Percentiles rank a stretch among this genome's conserved stretches.
phyloP scores from a whole-genome alignment of 2,329 filamentous ascomycete genomes.

The Drechslera avenae region DNA sequence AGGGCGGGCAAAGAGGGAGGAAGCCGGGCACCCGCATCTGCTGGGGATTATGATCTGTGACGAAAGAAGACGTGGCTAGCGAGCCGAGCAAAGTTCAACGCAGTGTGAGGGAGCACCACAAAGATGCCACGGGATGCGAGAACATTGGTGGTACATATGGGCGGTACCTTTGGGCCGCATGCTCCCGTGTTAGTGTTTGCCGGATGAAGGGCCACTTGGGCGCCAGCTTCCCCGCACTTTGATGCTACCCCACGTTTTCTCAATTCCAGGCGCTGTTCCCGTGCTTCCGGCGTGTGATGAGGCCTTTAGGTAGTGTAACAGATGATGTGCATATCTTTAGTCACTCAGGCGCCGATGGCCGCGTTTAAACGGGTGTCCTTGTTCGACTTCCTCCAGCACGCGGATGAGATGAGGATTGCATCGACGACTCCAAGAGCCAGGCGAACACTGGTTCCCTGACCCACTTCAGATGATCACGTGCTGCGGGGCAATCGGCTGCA shows the following conservation, averaged over 20 bases:
- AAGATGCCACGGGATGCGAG: constrained; percentile 24
- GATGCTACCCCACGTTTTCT: constrained; percentile 20
- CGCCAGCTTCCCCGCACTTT: constrained; percentile 32
- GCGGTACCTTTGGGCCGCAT: constrained; percentile 30
- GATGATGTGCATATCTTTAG: too few relatives aligned
- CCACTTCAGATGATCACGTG: constrained; percentile 4
- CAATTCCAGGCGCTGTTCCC: background rate
- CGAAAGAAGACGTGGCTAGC: constrained; percentile 11
- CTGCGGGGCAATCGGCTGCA: constrained; percentile 1
- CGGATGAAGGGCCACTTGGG: constrained; percentile 17
- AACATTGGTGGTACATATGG: constrained; percentile 29
- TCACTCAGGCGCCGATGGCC: too few relatives aligned
- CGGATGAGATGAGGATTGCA: too few relatives aligned
- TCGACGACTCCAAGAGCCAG: too few relatives aligned
- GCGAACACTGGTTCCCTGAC: too few relatives aligned
- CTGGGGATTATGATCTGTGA: constrained; percentile 16
- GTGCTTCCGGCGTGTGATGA: too few relatives aligned
- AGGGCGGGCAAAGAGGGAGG: constrained; percentile 26
- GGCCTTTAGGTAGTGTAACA: background rate
- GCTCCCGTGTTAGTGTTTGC: constrained; percentile 22
- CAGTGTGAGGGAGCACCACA: constrained; percentile 17
- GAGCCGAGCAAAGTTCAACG: constrained; percentile 10
- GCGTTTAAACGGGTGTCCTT: too few relatives aligned
- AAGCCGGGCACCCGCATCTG: constrained; percentile 42
- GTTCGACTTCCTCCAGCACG: too few relatives aligned